Conservation (phyloP, 805 yeast genomes). For the Starmerella scarabaei region DNA sequence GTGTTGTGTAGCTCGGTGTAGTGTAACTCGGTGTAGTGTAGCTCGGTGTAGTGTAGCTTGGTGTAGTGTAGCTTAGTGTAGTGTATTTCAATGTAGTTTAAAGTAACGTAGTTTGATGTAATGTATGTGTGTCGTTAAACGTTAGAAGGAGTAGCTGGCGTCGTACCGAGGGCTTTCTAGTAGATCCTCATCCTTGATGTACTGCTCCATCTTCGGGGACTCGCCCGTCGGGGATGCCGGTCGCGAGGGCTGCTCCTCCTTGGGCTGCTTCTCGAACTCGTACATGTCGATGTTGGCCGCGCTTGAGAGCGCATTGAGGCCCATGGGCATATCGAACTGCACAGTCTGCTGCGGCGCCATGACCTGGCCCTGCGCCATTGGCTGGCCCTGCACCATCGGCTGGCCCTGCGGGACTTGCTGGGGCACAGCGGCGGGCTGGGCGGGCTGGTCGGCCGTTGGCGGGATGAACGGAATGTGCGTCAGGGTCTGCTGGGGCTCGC, state of each 20-base stretch:
- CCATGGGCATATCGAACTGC: neutral
- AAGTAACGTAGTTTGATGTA: too few relatives aligned
- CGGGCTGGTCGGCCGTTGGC: neutral
- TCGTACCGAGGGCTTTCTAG: neutral
- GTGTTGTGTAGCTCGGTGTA: too few relatives aligned
- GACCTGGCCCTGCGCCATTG: neutral
- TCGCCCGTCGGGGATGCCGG: neutral
- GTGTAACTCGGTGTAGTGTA: too few relatives aligned
- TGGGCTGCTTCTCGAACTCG: neutral
- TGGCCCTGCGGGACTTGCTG: neutral
- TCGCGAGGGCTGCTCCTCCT: neutral
- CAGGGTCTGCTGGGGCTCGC: too few relatives aligned
- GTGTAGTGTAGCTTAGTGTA: too few relatives aligned
- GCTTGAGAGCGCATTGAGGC: neutral
- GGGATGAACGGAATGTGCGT: neutral
- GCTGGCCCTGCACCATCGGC: slow-evolving; percentile 1
- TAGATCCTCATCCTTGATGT: neutral
- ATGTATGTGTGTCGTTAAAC: too few relatives aligned
- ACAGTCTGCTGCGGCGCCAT: neutral
- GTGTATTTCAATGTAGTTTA: too few relatives aligned
- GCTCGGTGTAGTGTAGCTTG: too few relatives aligned
- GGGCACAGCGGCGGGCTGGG: neutral
- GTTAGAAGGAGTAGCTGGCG: neutral
- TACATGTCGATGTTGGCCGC: slow-evolving; percentile 23
- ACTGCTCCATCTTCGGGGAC: neutral